A percentile compares a stretch with the other conserved stretches of the same genome.
Conservation (phyloP, 768 basidiomycete genomes). For the Leccinum longicurvipes region DNA sequence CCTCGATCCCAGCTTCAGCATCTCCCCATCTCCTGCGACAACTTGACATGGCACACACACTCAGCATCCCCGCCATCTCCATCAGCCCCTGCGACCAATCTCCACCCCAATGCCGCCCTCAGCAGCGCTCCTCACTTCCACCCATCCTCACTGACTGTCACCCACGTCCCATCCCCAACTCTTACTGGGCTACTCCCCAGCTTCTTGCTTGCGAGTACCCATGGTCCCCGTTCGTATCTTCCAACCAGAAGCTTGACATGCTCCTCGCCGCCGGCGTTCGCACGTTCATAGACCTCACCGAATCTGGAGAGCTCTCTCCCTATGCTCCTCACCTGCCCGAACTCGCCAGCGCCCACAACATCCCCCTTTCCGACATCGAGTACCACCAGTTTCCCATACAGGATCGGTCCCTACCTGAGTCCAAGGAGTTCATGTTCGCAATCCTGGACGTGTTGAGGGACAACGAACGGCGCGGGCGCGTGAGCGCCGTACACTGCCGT, state of each 20-base stretch:
- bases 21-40: no score
- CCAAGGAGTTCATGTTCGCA: slow-evolving; percentile 52
- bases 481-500: slow-evolving; percentile 74
- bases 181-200: slow-evolving; percentile 74
- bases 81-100: slow-evolving; percentile 2
- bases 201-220: slow-evolving; percentile 83
- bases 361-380: slow-evolving; percentile 54
- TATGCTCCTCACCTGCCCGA: slow-evolving; percentile 55
- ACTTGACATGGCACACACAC: slow-evolving; percentile 1
- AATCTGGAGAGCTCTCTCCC: slow-evolving; percentile 68
- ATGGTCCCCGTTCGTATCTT: slow-evolving; percentile 55
- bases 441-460: slow-evolving; percentile 59
- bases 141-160: slow-evolving; percentile 11
- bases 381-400: slow-evolving; percentile 80
- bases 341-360: slow-evolving; percentile 53
- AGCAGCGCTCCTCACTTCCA: slow-evolving; percentile 19
- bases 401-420: slow-evolving; percentile 65
- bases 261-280: slow-evolving; percentile 70
- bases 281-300: slow-evolving; percentile 84
- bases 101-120: not conserved
- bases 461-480: slow-evolving; percentile 55
- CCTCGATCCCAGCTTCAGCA: not conserved
- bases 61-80: slow-evolving; percentile 11
- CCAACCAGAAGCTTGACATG: slow-evolving; percentile 68
- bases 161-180: slow-evolving; percentile 75